Percentiles rank a stretch among this genome's conserved stretches.
Evolutionary conservation across 805 yeast species (phyloP).

Genomic region (Teunomyces stri): DNA sequence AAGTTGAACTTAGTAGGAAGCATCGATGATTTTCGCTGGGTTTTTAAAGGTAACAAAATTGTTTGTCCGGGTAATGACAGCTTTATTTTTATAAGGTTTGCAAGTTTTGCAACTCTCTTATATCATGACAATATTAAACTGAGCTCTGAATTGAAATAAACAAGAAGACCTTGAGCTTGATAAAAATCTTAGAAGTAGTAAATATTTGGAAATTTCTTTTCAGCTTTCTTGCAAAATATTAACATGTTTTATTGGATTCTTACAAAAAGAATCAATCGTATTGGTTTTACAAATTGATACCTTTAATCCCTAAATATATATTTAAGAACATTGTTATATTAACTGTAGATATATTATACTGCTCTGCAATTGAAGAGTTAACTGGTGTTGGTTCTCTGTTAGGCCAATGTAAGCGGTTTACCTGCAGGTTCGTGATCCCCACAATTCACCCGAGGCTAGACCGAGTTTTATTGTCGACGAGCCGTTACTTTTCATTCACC

Average conservation of each 20-base stretch:
- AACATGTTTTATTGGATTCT: too few relatives aligned
- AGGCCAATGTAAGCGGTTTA: background rate
- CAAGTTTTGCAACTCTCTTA: background rate
- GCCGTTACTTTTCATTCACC: background rate
- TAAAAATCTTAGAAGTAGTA: too few relatives aligned
- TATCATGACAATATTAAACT: background rate
- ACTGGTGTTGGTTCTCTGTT: background rate
- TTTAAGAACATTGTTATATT: too few relatives aligned
- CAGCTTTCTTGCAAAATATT: too few relatives aligned
- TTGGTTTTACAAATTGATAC: too few relatives aligned
- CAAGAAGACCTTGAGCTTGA: background rate
- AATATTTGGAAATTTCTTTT: too few relatives aligned
- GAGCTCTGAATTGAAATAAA: too few relatives aligned
- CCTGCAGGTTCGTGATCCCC: background rate
- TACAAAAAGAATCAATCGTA: too few relatives aligned
- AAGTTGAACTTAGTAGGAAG: too few relatives aligned
- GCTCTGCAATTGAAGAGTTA: background rate
- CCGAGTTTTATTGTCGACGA: background rate
- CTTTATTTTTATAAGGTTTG: background rate
- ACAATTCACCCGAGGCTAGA: conserved; percentile 3
- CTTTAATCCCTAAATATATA: too few relatives aligned
- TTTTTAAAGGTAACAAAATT: background rate
- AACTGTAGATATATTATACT: too few relatives aligned
- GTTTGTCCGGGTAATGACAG: background rate
- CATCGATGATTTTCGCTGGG: background rate